A percentile compares a stretch with the other conserved stretches of the same genome.
phyloP scores from a whole-genome alignment of 2,329 filamentous ascomycete species.

The Samsoniella hepiali region DNA sequence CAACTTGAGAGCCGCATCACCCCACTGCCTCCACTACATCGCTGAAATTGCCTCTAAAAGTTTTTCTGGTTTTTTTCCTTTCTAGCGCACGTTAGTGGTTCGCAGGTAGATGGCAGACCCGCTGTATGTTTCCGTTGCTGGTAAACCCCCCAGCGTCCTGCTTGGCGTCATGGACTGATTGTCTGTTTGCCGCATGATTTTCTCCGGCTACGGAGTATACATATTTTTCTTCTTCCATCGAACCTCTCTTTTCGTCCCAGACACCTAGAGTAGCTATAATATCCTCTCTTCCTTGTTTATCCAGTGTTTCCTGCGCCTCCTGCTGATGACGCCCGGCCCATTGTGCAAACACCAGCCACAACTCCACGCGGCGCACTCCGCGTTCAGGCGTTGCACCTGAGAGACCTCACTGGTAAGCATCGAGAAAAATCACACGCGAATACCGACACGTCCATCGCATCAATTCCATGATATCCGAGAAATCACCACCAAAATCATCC shows the following conservation, averaged over 20 bases:
- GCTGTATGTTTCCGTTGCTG: background rate
- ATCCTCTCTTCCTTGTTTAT: background rate
- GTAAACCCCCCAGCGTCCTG: background rate
- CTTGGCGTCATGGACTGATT: conserved; percentile 3
- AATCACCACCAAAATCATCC: background rate
- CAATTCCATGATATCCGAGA: background rate
- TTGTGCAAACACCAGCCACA: conserved; percentile 7
- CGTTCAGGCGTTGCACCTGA: background rate
- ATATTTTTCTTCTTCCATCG: background rate
- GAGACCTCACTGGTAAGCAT: background rate
- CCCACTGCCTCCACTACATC: conserved; percentile 1
- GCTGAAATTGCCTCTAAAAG: background rate
- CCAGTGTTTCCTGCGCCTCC: background rate
- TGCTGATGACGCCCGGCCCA: background rate
- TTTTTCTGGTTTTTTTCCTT: background rate
- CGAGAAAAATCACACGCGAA: background rate
- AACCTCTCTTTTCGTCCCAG: background rate
- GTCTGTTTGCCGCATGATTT: background rate
- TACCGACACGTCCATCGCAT: background rate
- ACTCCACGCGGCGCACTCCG: background rate
- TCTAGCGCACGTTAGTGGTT: background rate
- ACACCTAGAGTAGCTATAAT: no score
- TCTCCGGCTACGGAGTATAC: background rate
- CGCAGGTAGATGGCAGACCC: background rate
- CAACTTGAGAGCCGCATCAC: background rate